Base-by-base conservation (phyloP, 805 yeast genomes). In the Yamadazyma scolyti region DNA sequence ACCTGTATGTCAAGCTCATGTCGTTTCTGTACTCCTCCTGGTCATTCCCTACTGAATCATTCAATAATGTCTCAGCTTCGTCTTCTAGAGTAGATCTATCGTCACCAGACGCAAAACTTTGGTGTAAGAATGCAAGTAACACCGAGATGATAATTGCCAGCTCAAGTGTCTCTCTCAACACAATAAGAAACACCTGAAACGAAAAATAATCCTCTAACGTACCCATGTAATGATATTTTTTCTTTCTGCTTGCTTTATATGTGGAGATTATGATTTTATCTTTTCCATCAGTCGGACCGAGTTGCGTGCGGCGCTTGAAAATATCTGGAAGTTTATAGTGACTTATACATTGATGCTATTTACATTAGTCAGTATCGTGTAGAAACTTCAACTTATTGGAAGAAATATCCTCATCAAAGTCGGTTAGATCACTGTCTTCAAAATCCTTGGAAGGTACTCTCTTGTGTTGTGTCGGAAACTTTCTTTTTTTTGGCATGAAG, bases 121-220 rank as follows among this genome's bases (percentile, higher is more conserved):
- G 87, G 43, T 74, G 77, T 26, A 82, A 65, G 48, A 82, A 81
- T 1, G 87, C 76, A n/a, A 82, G 59, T 12, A 82, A 58, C 16
- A 82, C 87, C 1, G 89, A 79, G 3, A 82, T 73, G 38, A 82
- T 82, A 36, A 82, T 74, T n/a, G 84, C 82, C 50, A 79, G 77
- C 56, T 82, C 93, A 31, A 82, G 50, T 0, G 89, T 79, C 49
- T 82, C 93, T 46, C 93, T 62, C 16, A 82, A 54, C 20, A 82
- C 78, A 31, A 82, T 82, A 51, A 82, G 78, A 50, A 81, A 82
- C 20, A 81, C 77, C 58, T 82, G 87, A 29, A 80, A 74, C 2
- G 87, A 81, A 54, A 82, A 82, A 34, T 67, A 64, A 26, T 74
- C 67, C 27, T 40, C 48, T 8, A 50, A 36, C 6, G 10, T 17